phyloP scores from a whole-genome alignment of 306 rosid species.

The Prunus mira region DNA sequence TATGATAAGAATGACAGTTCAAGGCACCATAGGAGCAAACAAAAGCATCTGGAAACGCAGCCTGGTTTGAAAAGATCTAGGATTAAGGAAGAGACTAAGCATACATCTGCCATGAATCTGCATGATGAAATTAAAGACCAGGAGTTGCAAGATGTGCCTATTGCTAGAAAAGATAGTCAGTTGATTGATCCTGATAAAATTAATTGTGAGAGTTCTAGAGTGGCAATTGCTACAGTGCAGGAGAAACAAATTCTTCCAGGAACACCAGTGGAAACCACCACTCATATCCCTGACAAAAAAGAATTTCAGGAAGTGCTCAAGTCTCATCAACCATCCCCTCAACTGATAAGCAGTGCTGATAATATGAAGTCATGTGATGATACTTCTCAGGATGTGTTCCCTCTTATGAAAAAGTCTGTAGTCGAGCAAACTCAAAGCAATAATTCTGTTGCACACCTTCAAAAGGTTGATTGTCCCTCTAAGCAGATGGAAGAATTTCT shows the following conservation, averaged over 20 bases:
- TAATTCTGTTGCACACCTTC: constrained; percentile 38
- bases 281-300: constrained; percentile 28
- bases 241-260: constrained; percentile 25
- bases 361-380: constrained; percentile 32
- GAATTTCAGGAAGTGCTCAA: constrained; percentile 24
- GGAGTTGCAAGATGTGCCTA: constrained; percentile 33
- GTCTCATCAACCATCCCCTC: constrained; percentile 34
- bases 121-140: constrained; percentile 39
- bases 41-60: constrained; percentile 38
- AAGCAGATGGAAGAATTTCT: constrained; percentile 35
- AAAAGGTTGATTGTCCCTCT: constrained; percentile 29
- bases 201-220: constrained; percentile 39
- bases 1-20: constrained; percentile 55
- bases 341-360: constrained; percentile 30
- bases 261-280: constrained; percentile 26
- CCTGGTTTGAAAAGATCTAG: constrained; percentile 33
- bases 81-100: constrained; percentile 33
- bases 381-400: constrained; percentile 29
- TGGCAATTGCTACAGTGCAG: constrained; percentile 28
- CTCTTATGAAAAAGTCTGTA: constrained; percentile 29
- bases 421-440: constrained; percentile 33
- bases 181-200: constrained; percentile 24
- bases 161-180: constrained; percentile 27
- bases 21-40: constrained; percentile 53
- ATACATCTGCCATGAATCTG: constrained; percentile 28